Evolutionary conservation across 208 protist genomes (phyloP).

Genomic region (Plasmodiophora brassicae): DNA sequence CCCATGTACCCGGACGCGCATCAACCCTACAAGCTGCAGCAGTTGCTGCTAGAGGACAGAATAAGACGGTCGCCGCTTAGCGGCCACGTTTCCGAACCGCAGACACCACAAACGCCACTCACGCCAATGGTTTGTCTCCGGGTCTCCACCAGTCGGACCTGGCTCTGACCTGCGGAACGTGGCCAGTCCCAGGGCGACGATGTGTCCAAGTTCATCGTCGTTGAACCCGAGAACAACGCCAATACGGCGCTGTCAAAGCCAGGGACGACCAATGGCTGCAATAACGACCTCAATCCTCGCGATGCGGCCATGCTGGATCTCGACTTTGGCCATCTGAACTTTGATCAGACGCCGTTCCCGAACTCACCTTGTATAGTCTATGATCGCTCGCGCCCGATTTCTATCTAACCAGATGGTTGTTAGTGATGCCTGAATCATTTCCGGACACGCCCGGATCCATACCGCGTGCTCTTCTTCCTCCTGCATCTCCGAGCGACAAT

Average conservation of each 20-base stretch:
- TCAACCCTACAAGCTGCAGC: neutral
- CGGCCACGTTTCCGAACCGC: neutral
- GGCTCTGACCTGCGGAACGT: neutral
- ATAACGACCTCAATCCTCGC: neutral
- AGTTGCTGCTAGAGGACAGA: neutral
- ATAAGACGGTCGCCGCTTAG: neutral
- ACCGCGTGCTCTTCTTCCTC: neutral
- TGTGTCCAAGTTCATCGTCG: neutral
- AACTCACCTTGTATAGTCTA: neutral
- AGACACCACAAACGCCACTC: neutral
- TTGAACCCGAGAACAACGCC: neutral
- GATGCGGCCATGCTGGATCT: neutral
- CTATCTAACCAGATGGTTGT: neutral
- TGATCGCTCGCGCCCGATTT: too few relatives aligned
- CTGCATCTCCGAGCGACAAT: neutral
- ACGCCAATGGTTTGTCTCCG: neutral
- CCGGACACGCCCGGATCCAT: neutral
- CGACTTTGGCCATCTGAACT: neutral
- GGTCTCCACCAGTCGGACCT: neutral
- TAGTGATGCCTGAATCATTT: neutral
- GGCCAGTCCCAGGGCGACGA: neutral
- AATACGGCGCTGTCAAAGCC: neutral
- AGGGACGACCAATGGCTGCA: neutral
- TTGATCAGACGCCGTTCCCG: neutral
- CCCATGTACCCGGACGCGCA: neutral